A percentile compares a stretch with the other conserved stretches of the same genome.
Conservation (phyloP, 1,284 basidiomycete genomes). For the Papiliotrema terrestris region DNA sequence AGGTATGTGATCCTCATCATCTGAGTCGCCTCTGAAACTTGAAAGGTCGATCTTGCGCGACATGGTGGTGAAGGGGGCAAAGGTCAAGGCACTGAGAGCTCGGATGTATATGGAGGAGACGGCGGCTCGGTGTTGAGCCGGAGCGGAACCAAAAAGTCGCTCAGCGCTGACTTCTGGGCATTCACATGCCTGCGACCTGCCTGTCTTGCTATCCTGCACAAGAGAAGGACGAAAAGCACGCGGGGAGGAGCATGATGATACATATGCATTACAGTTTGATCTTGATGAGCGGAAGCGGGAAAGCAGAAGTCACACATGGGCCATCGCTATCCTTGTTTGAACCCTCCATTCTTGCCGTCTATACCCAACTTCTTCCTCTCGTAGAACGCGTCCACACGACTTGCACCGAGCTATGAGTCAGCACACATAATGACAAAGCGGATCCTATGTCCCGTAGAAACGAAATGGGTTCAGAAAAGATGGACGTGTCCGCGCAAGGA, state of each 20-base stretch:
- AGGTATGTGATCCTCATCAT: conserved; percentile 31
- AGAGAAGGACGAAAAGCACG: no score
- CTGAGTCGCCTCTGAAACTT: conserved; percentile 45
- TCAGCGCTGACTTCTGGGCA: no score
- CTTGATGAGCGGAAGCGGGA: no score
- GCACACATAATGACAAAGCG: neutral
- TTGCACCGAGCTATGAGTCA: conserved; percentile 38
- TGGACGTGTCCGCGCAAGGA: no score
- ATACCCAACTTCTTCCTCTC: conserved; percentile 44
- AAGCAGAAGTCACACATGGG: no score
- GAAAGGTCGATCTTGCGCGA: conserved; percentile 44
- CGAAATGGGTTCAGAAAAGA: neutral
- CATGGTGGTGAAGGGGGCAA: conserved; percentile 13
- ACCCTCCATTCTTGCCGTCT: conserved; percentile 32
- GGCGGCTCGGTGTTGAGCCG: neutral
- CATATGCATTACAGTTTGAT: no score
- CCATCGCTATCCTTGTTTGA: conserved; percentile 32
- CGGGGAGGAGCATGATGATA: no score
- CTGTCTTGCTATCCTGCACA: no score
- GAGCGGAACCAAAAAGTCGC: no score
- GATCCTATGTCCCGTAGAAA: neutral
- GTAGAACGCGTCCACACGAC: conserved; percentile 47
- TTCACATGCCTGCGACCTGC: no score
- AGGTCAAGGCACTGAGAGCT: no score
- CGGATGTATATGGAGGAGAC: neutral